A percentile compares a stretch with the other conserved stretches of the same genome.
These are phyloP conservation scores for Ophiostoma piceae DNA, from an alignment of 2,329 filamentous ascomycete species.

Conservation along the genomic window DNA sequence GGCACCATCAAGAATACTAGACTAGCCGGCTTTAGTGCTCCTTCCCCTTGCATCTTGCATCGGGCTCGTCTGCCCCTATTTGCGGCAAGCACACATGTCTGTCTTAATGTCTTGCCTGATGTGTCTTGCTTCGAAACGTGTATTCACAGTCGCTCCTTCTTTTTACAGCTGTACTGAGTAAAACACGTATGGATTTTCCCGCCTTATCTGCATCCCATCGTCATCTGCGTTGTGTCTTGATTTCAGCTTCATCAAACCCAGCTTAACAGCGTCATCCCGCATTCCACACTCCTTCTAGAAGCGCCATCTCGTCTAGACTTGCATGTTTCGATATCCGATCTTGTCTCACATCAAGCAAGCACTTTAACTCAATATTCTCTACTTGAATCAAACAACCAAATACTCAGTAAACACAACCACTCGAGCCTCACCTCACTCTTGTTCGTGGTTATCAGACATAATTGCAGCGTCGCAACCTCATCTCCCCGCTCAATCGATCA, in stretches of 20 bases:
- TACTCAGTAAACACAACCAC: neutral
- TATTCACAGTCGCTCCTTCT: neutral
- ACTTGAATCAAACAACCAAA: neutral
- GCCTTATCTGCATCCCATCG: neutral
- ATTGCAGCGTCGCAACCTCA: constrained; percentile 23
- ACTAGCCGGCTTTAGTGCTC: neutral
- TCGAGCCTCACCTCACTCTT: neutral
- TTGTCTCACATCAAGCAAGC: neutral
- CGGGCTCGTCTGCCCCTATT: neutral
- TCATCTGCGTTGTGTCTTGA: neutral
- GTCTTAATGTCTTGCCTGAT: neutral
- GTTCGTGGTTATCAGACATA: neutral
- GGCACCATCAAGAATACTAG: neutral
- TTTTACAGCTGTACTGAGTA: neutral
- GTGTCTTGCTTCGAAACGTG: neutral
- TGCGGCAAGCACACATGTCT: neutral
- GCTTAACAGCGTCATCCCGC: neutral
- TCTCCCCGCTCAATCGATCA: constrained; percentile 17
- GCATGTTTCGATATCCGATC: neutral
- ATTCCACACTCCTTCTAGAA: neutral
- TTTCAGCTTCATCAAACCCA: neutral
- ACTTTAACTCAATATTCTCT: neutral
- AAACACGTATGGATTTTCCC: neutral
- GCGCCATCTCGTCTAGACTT: neutral
- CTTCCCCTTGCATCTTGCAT: constrained; percentile 13